These are phyloP conservation scores for Metschnikowia corniflorae DNA, from an alignment of 805 yeast species.

Conservation along the genomic window DNA sequence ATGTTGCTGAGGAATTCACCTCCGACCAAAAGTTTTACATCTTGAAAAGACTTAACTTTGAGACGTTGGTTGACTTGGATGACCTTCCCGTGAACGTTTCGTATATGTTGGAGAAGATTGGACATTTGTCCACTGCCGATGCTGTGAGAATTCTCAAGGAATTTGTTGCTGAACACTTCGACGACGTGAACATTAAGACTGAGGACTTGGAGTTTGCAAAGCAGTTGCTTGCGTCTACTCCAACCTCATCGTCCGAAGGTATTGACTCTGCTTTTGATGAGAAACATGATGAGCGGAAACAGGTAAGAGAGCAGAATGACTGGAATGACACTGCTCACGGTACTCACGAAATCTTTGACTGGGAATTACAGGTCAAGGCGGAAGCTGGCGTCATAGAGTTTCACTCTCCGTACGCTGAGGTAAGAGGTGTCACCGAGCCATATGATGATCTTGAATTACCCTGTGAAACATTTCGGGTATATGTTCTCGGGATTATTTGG, in stretches of 20 bases:
- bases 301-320: slow-evolving; percentile 1
- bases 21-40: slow-evolving; percentile 26
- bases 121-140: slow-evolving; percentile 32
- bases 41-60: slow-evolving; percentile 26
- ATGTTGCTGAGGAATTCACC: slow-evolving; percentile 24
- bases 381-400: slow-evolving; percentile 13
- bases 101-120: slow-evolving; percentile 41
- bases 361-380: slow-evolving; percentile 1
- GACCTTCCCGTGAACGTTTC: slow-evolving; percentile 33
- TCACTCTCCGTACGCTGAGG: slow-evolving; percentile 58
- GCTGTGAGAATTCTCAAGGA: slow-evolving; percentile 38
- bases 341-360: slow-evolving; percentile 5
- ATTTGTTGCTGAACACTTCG: slow-evolving; percentile 39
- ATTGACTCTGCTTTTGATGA: slow-evolving; percentile 12
- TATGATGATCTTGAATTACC: slow-evolving; percentile 47
- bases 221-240: slow-evolving; percentile 12
- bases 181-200: slow-evolving; percentile 46
- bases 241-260: neutral
- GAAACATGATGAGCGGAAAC: slow-evolving; percentile 10
- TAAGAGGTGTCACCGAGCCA: slow-evolving; percentile 56
- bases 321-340: slow-evolving; percentile 2
- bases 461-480: slow-evolving; percentile 53
- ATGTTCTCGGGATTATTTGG: slow-evolving; percentile 42
- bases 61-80: slow-evolving; percentile 25
- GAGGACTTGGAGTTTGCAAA: slow-evolving; percentile 33